Percentiles rank a stretch among this genome's conserved stretches.
These are phyloP conservation scores for Starmerella asiatica DNA, from an alignment of 805 yeast genomes.

Conservation along the genomic window DNA sequence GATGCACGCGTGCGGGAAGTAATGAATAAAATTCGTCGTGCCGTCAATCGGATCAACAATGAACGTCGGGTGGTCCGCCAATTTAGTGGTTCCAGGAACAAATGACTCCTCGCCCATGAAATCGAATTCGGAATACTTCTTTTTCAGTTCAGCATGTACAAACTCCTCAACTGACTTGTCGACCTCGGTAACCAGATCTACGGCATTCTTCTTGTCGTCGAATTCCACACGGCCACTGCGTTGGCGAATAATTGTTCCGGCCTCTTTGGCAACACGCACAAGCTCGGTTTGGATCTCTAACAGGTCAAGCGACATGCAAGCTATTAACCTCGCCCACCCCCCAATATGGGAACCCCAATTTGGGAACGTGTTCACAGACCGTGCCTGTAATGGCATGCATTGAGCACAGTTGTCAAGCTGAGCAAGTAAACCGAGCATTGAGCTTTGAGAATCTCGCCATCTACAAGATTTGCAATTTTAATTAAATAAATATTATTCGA, in stretches of 20 bases:
- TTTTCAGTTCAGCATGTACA: slow-evolving; percentile 27
- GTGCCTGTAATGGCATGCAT: too few species aligned
- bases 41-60: slow-evolving; percentile 57
- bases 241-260: slow-evolving; percentile 39
- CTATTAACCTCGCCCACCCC: too few species aligned
- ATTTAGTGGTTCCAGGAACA: slow-evolving; percentile 35
- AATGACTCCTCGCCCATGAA: slow-evolving; percentile 54
- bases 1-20: slow-evolving; percentile 48
- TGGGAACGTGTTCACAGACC: too few species aligned
- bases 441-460: background rate
- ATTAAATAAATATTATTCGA: slow-evolving; percentile 40
- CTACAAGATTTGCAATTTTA: background rate
- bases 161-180: slow-evolving; percentile 43
- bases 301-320: slow-evolving; percentile 23
- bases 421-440: too few species aligned
- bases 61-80: slow-evolving; percentile 44
- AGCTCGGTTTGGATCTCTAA: slow-evolving; percentile 29
- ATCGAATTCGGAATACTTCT: slow-evolving; percentile 35
- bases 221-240: slow-evolving; percentile 37
- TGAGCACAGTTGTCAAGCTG: too few species aligned
- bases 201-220: slow-evolving; percentile 47
- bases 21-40: slow-evolving; percentile 51
- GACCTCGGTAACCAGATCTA: slow-evolving; percentile 48
- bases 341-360: too few species aligned
- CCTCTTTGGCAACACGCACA: slow-evolving; percentile 32